Conservation (phyloP, 2,329 filamentous ascomycete genomes). For the Calonectria henricotiae region DNA sequence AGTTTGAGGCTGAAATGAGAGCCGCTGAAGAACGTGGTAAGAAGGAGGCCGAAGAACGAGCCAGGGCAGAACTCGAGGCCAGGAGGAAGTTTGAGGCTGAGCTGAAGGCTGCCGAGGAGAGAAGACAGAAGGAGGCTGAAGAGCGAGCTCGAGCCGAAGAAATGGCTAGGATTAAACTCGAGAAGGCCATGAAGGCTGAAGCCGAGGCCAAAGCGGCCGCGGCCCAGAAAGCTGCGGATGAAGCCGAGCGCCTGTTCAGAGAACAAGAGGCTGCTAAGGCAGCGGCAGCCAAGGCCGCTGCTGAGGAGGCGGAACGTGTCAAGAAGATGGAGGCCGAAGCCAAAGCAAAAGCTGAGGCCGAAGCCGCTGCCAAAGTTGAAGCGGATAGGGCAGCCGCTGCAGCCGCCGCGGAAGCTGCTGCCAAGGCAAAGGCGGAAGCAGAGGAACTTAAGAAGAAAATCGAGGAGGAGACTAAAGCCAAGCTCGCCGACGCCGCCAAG, state of each 20-base stretch:
- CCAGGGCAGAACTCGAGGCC: slow-evolving; percentile 60
- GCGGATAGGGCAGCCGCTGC: slow-evolving; percentile 61
- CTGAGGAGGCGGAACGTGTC: slow-evolving; percentile 59
- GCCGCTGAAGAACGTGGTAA: slow-evolving; percentile 64
- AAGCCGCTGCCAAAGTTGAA: slow-evolving; percentile 61
- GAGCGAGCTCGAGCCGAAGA: slow-evolving; percentile 65
- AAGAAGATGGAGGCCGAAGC: slow-evolving; percentile 65
- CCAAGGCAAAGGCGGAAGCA: slow-evolving; percentile 69
- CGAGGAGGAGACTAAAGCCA: slow-evolving; percentile 70
- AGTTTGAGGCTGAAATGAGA: slow-evolving; percentile 65
- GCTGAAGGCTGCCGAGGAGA: slow-evolving; percentile 63
- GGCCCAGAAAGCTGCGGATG: slow-evolving; percentile 62
- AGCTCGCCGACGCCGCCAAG: slow-evolving; percentile 66
- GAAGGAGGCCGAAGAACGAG: slow-evolving; percentile 66
- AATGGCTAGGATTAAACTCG: slow-evolving; percentile 62
- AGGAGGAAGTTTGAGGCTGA: slow-evolving; percentile 61
- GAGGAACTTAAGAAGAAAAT: slow-evolving; percentile 75
- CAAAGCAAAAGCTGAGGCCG: slow-evolving; percentile 59
- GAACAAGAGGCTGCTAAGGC: slow-evolving; percentile 61
- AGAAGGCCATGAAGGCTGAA: slow-evolving; percentile 62
- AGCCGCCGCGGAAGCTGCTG: slow-evolving; percentile 63
- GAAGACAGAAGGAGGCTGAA: slow-evolving; percentile 60
- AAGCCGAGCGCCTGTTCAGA: slow-evolving; percentile 60
- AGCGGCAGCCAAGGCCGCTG: slow-evolving; percentile 59
- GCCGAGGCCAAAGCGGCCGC: slow-evolving; percentile 63